Conservation (phyloP, 2,329 filamentous ascomycete species). For the Cordyceps cateniannulata region DNA sequence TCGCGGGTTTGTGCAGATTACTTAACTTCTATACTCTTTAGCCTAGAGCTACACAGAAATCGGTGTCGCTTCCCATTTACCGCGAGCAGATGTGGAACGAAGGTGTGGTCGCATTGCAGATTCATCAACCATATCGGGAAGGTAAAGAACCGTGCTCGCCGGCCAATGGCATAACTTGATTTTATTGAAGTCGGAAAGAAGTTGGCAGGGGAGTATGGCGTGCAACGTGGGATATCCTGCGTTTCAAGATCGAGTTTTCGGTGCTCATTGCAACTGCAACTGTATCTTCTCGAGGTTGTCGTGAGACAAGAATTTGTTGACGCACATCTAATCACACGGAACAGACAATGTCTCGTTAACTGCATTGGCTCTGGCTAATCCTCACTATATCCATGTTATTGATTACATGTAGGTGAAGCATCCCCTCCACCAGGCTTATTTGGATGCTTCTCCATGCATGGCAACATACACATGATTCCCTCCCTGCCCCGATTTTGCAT, state of each 20-base stretch:
- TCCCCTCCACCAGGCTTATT: background rate
- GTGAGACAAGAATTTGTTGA: background rate
- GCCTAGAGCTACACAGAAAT: background rate
- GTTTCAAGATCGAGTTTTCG: background rate
- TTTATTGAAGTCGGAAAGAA: background rate
- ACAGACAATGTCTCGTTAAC: background rate
- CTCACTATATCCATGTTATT: background rate
- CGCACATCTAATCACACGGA: background rate
- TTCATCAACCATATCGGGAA: conserved; percentile 10
- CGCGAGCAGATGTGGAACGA: background rate
- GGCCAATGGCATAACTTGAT: background rate
- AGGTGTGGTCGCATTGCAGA: conserved; percentile 8
- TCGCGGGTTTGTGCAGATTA: background rate
- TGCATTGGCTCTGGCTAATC: background rate
- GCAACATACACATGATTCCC: background rate
- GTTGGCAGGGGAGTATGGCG: background rate
- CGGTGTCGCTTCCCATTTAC: background rate
- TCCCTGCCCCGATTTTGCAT: background rate
- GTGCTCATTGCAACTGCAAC: background rate
- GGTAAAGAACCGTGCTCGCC: background rate
- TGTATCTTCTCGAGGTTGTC: background rate
- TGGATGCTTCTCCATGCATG: background rate
- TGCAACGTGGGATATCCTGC: background rate
- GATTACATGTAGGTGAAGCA: background rate
- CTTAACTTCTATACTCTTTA: background rate